Evolutionary conservation across 1,284 basidiomycete species (phyloP).

Genomic region (Blastosporella zonata): DNA sequence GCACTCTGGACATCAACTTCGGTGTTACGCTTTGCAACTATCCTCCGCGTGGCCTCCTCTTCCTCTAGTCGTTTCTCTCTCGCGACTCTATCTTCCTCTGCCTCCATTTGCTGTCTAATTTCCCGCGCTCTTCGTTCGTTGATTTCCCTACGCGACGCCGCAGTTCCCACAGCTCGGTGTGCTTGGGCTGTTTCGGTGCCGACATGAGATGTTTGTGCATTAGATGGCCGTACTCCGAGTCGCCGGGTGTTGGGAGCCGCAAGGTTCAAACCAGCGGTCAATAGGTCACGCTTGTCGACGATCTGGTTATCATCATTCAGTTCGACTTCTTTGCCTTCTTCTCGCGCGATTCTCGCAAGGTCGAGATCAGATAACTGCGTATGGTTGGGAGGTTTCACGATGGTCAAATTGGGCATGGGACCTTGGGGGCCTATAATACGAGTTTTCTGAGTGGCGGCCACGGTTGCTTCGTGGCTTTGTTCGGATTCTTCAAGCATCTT

Average conservation of each 20-base stretch:
- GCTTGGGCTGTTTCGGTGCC: slow-evolving; percentile 34
- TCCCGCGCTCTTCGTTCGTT: slow-evolving; percentile 75
- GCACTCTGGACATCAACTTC: slow-evolving; percentile 71
- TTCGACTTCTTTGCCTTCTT: slow-evolving; percentile 85
- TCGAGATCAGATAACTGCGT: slow-evolving; percentile 64
- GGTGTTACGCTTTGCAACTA: slow-evolving; percentile 66
- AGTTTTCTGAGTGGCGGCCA: slow-evolving; percentile 65
- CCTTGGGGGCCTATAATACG: slow-evolving; percentile 62
- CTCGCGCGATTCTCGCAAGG: slow-evolving; percentile 63
- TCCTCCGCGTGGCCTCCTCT: slow-evolving; percentile 53
- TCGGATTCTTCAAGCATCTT: slow-evolving; percentile 80
- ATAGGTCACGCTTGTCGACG: slow-evolving; percentile 91
- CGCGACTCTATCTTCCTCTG: slow-evolving; percentile 59
- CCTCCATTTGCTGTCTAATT: slow-evolving; percentile 70
- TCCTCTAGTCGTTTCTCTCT: slow-evolving; percentile 59
- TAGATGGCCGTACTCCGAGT: slow-evolving; percentile 41
- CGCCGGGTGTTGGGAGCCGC: slow-evolving; percentile 75
- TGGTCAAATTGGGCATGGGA: slow-evolving; percentile 60
- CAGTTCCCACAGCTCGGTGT: slow-evolving; percentile 77
- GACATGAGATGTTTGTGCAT: slow-evolving; percentile 25
- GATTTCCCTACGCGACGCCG: slow-evolving; percentile 77
- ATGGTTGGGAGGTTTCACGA: slow-evolving; percentile 65
- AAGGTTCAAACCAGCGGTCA: slow-evolving; percentile 91
- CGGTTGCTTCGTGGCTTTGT: slow-evolving; percentile 78
- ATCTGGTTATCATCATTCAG: slow-evolving; percentile 98